A percentile compares a stretch with the other conserved stretches of the same genome.
Conservation (phyloP, 805 yeast genomes). For the Cyberlindnera meyerae region DNA sequence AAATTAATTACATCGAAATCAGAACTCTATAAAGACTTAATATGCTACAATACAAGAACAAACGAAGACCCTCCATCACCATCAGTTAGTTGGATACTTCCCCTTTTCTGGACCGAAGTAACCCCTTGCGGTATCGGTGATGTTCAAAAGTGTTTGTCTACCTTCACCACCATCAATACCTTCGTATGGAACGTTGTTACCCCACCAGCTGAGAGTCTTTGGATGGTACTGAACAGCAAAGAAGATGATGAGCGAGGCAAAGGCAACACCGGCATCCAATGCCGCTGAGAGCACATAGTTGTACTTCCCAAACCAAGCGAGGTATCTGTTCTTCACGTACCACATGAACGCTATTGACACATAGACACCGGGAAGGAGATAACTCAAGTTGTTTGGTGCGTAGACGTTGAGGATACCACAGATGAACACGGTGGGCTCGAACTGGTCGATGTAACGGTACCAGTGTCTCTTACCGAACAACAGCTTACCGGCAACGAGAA, state of each 20-base stretch:
- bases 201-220: conserved; percentile 57
- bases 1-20: too few species aligned
- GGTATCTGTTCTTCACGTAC: conserved; percentile 33
- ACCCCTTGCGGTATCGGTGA: conserved; percentile 12
- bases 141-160: conserved; percentile 10
- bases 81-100: conserved; percentile 11
- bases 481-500: conserved; percentile 27
- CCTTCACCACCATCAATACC: conserved; percentile 37
- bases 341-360: conserved; percentile 42
- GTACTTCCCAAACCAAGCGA: conserved; percentile 50
- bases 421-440: conserved; percentile 49
- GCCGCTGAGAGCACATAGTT: conserved; percentile 51
- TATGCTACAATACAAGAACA: conserved; percentile 3
- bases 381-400: conserved; percentile 50
- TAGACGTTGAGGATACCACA: conserved; percentile 42
- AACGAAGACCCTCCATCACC: background rate
- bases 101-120: conserved; percentile 22
- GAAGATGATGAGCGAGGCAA: conserved; percentile 47
- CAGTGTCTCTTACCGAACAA: conserved; percentile 15
- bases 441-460: conserved; percentile 3
- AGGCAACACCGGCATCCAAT: conserved; percentile 56
- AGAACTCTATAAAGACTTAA: too few species aligned
- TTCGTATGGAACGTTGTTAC: conserved; percentile 37
- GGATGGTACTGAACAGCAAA: conserved; percentile 44
- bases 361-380: conserved; percentile 27